A percentile compares a stretch with the other conserved stretches of the same genome.
phyloP scores from a whole-genome alignment of 2,329 filamentous ascomycete species.

The Parastagonospora avenae region DNA sequence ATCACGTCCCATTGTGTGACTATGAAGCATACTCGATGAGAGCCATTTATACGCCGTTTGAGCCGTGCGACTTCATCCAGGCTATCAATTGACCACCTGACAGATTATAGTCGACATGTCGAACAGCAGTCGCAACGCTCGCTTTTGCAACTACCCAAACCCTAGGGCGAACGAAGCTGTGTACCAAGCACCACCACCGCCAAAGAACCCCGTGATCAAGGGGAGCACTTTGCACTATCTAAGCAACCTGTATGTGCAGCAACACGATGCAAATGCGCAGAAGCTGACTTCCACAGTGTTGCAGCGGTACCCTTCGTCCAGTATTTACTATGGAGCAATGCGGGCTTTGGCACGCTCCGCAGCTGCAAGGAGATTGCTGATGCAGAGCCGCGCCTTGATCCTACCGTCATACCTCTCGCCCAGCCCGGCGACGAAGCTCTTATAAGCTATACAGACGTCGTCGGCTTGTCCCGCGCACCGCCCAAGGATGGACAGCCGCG shows the following conservation, averaged over 20 bases:
- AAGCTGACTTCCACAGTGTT: conserved; percentile 54
- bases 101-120: conserved; percentile 26
- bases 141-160: conserved; percentile 44
- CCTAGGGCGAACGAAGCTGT: conserved; percentile 38
- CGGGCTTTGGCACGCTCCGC: conserved; percentile 66
- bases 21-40: no score
- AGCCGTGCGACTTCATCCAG: no score
- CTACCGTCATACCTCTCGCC: conserved; percentile 59
- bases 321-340: conserved; percentile 71
- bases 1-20: no score
- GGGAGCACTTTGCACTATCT: conserved; percentile 68
- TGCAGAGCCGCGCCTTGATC: conserved; percentile 61
- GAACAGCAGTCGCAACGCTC: conserved; percentile 14
- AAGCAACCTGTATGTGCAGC: conserved; percentile 60
- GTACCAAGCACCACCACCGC: conserved; percentile 41
- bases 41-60: no score
- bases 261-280: not conserved
- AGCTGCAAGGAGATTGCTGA: conserved; percentile 60
- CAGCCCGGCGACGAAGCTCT: conserved; percentile 19
- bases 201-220: conserved; percentile 71
- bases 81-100: not conserved
- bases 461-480: conserved; percentile 26
- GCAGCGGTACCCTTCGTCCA: conserved; percentile 66
- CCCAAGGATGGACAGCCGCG: conserved; percentile 20
- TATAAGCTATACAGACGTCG: conserved; percentile 23